phyloP scores from a whole-genome alignment of 768 basidiomycete genomes.

The Tylopilus intermedius region DNA sequence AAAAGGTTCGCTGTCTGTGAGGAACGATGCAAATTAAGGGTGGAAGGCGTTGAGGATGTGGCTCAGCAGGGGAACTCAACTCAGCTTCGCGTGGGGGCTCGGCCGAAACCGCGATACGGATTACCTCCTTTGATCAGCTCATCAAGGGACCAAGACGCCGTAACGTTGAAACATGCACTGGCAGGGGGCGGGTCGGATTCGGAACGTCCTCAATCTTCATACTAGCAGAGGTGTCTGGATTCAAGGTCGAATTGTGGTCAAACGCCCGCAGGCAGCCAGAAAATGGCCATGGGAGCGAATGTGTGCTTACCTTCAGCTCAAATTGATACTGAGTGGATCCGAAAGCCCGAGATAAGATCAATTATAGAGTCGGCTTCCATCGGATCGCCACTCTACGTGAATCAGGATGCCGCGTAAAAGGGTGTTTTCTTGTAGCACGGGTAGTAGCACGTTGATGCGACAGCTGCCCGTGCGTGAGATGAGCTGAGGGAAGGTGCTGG shows the following conservation, averaged over 20 bases:
- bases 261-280: background rate
- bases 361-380: slow-evolving; percentile 4
- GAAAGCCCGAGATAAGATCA: background rate
- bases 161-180: slow-evolving; percentile 8
- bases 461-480: background rate
- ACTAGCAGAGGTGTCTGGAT: background rate
- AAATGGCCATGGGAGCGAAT: background rate
- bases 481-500: background rate
- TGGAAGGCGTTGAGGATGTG: background rate
- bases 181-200: too few relatives aligned
- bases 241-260: background rate
- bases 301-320: background rate
- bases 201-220: background rate
- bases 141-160: background rate
- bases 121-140: slow-evolving; percentile 1
- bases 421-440: background rate
- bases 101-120: slow-evolving; percentile 6
- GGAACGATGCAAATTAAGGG: background rate
- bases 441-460: background rate
- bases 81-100: background rate
- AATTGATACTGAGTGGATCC: background rate
- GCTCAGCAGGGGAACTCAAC: background rate
- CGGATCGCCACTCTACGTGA: background rate
- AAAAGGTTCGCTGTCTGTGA: background rate
- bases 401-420: slow-evolving; percentile 1